A percentile compares a stretch with the other conserved stretches of the same genome.
These are phyloP conservation scores for Mortierella sp. DNA, from an alignment of 371 early-diverging fungal genomes.

Conservation along the genomic window DNA sequence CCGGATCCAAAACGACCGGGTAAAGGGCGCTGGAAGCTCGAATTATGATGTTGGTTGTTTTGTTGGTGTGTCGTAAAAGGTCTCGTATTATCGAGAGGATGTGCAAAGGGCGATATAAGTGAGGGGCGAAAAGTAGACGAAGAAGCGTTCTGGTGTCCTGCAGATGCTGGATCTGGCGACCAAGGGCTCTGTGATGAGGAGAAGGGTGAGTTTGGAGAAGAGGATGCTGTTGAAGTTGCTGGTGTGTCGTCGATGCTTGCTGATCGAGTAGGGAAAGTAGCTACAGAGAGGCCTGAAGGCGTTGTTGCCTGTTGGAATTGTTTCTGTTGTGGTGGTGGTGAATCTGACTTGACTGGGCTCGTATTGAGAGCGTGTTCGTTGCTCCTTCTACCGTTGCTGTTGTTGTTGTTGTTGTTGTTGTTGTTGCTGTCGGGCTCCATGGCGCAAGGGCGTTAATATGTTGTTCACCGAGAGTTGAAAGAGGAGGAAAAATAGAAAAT, in stretches of 20 bases:
- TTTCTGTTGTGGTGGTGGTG: background rate
- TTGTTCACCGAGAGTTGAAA: background rate
- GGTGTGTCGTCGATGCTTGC: constrained; percentile 28
- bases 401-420: background rate
- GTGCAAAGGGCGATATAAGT: constrained; percentile 6
- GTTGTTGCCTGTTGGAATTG: background rate
- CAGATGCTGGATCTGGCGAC: background rate
- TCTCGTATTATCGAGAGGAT: constrained; percentile 5
- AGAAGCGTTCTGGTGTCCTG: too few relatives aligned
- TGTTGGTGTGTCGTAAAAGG: background rate
- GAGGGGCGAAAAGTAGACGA: background rate
- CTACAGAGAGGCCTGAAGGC: background rate
- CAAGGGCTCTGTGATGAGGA: background rate
- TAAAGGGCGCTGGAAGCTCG: background rate
- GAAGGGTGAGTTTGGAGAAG: constrained; percentile 18
- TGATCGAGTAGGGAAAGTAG: background rate
- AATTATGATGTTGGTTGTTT: background rate
- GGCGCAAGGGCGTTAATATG: background rate
- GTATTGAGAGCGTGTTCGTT: background rate
- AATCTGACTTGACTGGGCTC: background rate
- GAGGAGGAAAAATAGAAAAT: background rate
- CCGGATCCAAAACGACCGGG: background rate
- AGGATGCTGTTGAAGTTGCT: constrained; percentile 21
- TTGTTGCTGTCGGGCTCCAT: background rate
- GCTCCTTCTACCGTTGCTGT: background rate